These are phyloP conservation scores for Eragrostis tef DNA, from an alignment of 202 grass and related monocot genomes.

Conservation along the genomic window DNA sequence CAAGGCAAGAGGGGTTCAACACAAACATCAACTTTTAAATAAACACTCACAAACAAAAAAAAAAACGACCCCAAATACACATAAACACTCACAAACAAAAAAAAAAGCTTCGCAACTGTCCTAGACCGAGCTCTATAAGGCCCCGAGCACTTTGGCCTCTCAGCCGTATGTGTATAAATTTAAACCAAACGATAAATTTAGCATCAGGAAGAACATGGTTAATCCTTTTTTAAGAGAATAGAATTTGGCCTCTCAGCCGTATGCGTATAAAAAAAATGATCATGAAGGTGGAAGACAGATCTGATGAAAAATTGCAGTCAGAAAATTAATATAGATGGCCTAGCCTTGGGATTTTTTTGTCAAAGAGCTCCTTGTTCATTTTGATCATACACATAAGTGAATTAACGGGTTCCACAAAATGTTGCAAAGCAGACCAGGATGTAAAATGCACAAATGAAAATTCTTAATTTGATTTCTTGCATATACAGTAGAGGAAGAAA, in stretches of 20 bases:
- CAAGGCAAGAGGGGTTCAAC: too few species aligned
- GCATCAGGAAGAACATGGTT: background rate
- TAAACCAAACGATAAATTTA: conserved; percentile 8
- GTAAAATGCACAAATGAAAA: background rate
- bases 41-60: too few species aligned
- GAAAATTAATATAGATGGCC: background rate
- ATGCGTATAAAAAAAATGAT: background rate
- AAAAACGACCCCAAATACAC: too few species aligned
- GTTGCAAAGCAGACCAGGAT: too few species aligned
- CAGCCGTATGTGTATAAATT: conserved; percentile 11
- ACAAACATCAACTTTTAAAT: too few species aligned
- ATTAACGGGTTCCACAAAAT: background rate
- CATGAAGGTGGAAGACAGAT: background rate
- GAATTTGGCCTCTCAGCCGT: background rate
- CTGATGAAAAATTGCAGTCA: background rate
- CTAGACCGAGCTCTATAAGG: too few species aligned
- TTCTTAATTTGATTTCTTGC: too few species aligned
- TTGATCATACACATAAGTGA: background rate
- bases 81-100: too few species aligned
- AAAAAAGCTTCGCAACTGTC: too few species aligned
- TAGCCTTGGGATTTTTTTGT: background rate
- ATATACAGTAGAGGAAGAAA: background rate
- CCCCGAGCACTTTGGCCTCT: too few species aligned
- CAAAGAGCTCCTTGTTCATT: background rate
- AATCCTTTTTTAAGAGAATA: background rate